Evolutionary conservation across 129 eudicot genomes (phyloP).

Genomic region (Chrysanthemum seticuspe): DNA sequence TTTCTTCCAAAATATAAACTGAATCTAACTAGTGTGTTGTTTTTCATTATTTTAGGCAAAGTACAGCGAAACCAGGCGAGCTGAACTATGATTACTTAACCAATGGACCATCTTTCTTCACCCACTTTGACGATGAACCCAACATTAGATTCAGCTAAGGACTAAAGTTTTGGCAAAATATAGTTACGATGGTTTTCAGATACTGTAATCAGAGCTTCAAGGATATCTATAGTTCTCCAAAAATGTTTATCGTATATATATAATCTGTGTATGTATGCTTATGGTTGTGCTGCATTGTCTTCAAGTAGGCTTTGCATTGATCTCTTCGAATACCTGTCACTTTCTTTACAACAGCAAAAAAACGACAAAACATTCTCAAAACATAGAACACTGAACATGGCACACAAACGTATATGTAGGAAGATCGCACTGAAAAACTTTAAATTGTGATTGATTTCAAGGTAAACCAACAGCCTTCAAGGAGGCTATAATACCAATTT

Average conservation of each 20-base stretch:
- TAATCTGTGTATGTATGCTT: neutral
- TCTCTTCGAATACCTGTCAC: neutral
- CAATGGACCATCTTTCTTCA: conserved; percentile 82
- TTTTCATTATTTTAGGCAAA: conserved; percentile 50
- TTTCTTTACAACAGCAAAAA: neutral
- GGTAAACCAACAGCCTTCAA: conserved; percentile 29
- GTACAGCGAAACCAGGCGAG: conserved; percentile 72
- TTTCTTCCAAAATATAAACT: neutral
- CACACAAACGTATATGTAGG: neutral
- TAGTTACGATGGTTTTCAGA: conserved; percentile 4
- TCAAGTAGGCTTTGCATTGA: too few species aligned
- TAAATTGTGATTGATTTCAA: conserved; percentile 25
- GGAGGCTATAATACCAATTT: conserved; percentile 22
- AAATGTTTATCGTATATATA: neutral
- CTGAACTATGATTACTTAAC: conserved; percentile 55
- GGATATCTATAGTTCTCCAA: neutral
- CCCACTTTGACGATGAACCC: conserved; percentile 54
- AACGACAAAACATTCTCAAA: neutral
- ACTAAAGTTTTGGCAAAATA: neutral
- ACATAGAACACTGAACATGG: neutral
- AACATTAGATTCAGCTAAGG: conserved; percentile 13
- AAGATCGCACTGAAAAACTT: neutral
- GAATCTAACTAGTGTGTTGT: neutral
- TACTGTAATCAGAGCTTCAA: neutral
- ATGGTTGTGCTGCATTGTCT: too few species aligned